Conservation (phyloP, 768 basidiomycete species). For the Mycena belliarum region DNA sequence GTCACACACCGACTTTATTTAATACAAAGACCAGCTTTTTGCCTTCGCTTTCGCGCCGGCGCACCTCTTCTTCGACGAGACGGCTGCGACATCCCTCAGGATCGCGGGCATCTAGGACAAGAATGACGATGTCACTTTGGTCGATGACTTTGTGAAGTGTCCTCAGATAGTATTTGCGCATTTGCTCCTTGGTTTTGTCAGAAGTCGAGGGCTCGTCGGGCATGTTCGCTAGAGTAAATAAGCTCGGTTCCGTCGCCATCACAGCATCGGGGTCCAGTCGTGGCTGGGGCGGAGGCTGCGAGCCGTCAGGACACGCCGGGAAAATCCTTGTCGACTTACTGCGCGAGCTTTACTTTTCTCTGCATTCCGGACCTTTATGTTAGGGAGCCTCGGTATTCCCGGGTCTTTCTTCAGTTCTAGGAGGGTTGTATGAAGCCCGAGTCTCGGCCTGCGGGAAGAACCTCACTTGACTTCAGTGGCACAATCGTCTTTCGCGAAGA, state of each 20-base stretch:
- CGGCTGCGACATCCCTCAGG: conserved; percentile 92
- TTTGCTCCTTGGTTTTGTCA: conserved; percentile 65
- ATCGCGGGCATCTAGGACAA: conserved; percentile 91
- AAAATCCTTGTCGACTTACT: conserved; percentile 31
- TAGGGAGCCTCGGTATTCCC: conserved; percentile 81
- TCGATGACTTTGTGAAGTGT: conserved; percentile 91
- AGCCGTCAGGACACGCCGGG: conserved; percentile 5
- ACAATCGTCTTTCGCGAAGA: conserved; percentile 12
- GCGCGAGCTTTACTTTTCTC: conserved; percentile 46
- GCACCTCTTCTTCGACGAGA: conserved; percentile 92
- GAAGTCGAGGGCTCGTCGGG: conserved; percentile 36
- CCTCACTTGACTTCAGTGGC: conserved; percentile 23
- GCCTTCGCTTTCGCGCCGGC: conserved; percentile 80
- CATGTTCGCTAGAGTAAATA: conserved; percentile 58
- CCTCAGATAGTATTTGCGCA: conserved; percentile 73
- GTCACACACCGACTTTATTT: conserved; percentile 88
- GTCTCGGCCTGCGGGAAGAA: not conserved
- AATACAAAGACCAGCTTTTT: conserved; percentile 92
- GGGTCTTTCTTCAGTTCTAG: conserved; percentile 87
- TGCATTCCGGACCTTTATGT: conserved; percentile 62
- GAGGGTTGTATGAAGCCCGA: not conserved
- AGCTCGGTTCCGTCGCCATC: conserved; percentile 76
- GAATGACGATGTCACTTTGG: conserved; percentile 86
- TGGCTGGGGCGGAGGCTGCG: conserved; percentile 25
- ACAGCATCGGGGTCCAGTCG: conserved; percentile 53